Evolutionary conservation across 2,329 filamentous ascomycete species (phyloP).

Genomic region (Colletotrichum tropicale): DNA sequence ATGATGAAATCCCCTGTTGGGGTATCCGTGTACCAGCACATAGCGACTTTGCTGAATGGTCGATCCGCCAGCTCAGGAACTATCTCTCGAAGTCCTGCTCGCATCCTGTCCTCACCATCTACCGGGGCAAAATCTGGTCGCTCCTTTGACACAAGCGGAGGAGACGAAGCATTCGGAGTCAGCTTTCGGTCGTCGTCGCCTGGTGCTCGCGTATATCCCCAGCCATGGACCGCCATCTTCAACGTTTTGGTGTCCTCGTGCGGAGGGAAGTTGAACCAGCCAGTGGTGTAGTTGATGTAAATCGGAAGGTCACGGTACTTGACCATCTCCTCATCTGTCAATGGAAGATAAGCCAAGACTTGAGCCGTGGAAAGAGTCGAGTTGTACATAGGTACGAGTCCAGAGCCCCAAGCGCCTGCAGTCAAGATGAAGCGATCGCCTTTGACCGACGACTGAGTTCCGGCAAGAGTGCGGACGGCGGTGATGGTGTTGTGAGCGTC

Average conservation of each 20-base stretch:
- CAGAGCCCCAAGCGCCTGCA: conserved; percentile 69
- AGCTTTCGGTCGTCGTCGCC: not conserved
- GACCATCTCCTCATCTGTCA: conserved; percentile 62
- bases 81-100: conserved; percentile 54
- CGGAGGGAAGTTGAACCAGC: conserved; percentile 61
- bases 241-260: conserved; percentile 48
- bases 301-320: conserved; percentile 61
- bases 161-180: not conserved
- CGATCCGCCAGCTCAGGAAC: conserved; percentile 58
- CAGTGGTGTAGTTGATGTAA: conserved; percentile 56
- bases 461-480: not conserved
- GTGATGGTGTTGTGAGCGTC: not conserved
- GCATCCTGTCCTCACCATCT: conserved; percentile 58
- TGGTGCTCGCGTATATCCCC: conserved; percentile 50
- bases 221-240: conserved; percentile 66
- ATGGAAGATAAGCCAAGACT: conserved; percentile 65
- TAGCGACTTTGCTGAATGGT: conserved; percentile 54
- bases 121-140: conserved; percentile 45
- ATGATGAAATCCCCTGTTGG: conserved; percentile 66
- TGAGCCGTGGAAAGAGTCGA: conserved; percentile 70
- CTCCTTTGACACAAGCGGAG: not conserved
- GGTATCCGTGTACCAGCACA: conserved; percentile 72
- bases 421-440: conserved; percentile 51
- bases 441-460: not conserved
- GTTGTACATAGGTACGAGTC: conserved; percentile 61